Base-by-base conservation (phyloP, 2,329 filamentous ascomycete species). In the Diaporthe sp. region DNA sequence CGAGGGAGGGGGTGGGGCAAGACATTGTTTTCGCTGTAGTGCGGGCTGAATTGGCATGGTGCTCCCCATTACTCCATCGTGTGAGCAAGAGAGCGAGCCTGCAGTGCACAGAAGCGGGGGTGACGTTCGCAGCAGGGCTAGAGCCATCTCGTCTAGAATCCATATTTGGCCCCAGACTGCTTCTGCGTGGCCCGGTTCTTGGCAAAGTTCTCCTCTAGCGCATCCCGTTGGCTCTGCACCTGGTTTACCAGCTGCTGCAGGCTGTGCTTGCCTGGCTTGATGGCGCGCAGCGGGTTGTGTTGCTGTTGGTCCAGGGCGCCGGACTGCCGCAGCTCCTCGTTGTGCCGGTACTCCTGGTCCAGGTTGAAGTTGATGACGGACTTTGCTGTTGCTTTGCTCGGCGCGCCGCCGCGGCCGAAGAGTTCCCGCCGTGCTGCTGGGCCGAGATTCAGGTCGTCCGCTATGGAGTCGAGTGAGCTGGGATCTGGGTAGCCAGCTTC, bases 161-260 rank as follows among this genome's bases (percentile, higher is more conserved):
- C 96, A 85, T 98, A 98, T 80, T 91, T 91, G 75, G 91, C 92
- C 5, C 94, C 94, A 28, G 95, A 95, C 82, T 98, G 95, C 80
- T 91, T 93, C 83, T 94, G 92, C 81, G 96, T 97, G 80, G 90
- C 91, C 85, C 91, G 92, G 8, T 95, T 94, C 79, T 92, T 88
- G 28, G 95, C 95, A 86, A 98, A 98, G 82, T 94, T 96, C 81
- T 98, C 96, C 85, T 98, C 95, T 79, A 98, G 86, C 3, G 95
- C 95, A 15, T 98, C 95, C 82, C 92, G 92, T 85, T 98, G 95
- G 77, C 89, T 94, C 79, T 92, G 92, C 37, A 94, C 96, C 77
- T 94, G 94, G 84, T 92, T 95, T 79, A 98, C 94, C 80, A 98
- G 88, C 86, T 98, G 95, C 81, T 93, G 92, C 83, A 98, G 87